Base-by-base conservation (phyloP, 495 filamentous ascomycete genomes). In the Margaritispora aquatica region DNA sequence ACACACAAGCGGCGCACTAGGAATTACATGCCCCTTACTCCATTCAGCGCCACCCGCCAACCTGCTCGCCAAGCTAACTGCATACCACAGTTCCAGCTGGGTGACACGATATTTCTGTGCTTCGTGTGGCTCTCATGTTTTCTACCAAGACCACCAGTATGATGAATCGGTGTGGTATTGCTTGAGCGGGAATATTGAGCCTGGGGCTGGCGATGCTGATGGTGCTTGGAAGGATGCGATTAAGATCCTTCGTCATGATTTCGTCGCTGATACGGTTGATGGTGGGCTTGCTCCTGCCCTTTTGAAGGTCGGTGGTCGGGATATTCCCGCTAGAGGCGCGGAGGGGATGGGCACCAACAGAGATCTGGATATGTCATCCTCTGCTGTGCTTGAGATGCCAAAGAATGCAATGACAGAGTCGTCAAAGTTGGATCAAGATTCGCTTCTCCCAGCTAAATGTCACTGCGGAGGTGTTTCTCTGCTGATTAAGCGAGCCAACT, bases 401-500 rank as follows among this genome's bases (percentile, higher is more conserved):
- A 57, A n/a, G 2, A 57, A 57, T 15, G 22, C 55, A 0, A 57
- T 49, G 15, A 31, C 11, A 22, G 22, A 19, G 0, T 1, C 29
- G 23, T 21, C 41, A 27, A 5, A 10, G 2, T 41, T 41, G 9
- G 8, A 31, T 19, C 22, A 49, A 26, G 44, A 50, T 8, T 57
- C 55, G 2, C 21, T 49, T 31, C 55, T 57, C 23, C n/a, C 55
- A 26, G 55, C 55, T 15, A 49, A 49, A 44, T 57, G 55, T 41
- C 55, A 57, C 19, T 57, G 55, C 41, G 55, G 41, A 0, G 55
- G 55, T 17, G 41, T 57, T 13, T 48, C 38, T 21, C 55, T 57
- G 7, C 55, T 49, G 3, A 57, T 57, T 1, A 57, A 29, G 47
- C 55, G 55, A 9, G 55, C 55, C 2, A 47, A 57, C 41, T 57